A percentile compares a stretch with the other conserved stretches of the same genome.
These are phyloP conservation scores for Ustulina deusta DNA, from an alignment of 2,329 filamentous ascomycete genomes.

Conservation along the genomic window DNA sequence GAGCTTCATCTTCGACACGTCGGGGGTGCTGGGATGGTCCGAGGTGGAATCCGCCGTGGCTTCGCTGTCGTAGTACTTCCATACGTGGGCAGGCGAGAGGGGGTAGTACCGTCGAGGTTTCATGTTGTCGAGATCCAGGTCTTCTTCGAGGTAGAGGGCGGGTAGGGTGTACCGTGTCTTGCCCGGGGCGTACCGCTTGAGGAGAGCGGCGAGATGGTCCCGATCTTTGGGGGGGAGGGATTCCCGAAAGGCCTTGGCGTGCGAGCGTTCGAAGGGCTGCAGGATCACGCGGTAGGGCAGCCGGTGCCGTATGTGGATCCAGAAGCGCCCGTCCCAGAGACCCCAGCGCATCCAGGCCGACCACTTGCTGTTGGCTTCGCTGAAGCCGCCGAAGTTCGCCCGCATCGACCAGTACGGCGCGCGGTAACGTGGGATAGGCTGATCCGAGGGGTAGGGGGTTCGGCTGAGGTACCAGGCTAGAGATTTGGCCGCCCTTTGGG, in stretches of 20 bases:
- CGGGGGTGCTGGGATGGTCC: slow-evolving; percentile 33
- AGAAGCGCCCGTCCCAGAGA: slow-evolving; percentile 72
- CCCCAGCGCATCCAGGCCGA: slow-evolving; percentile 51
- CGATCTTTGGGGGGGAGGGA: slow-evolving; percentile 52
- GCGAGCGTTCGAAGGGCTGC: slow-evolving; percentile 59
- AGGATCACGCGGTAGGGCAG: slow-evolving; percentile 58
- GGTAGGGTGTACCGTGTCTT: slow-evolving; percentile 69
- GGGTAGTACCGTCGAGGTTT: slow-evolving; percentile 41
- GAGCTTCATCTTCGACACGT: slow-evolving; percentile 54
- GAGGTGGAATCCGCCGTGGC: slow-evolving; percentile 5
- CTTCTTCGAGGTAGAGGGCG: slow-evolving; percentile 61
- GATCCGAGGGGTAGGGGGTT: slow-evolving; percentile 58
- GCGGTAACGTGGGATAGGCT: slow-evolving; percentile 50
- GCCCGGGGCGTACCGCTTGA: slow-evolving; percentile 64
- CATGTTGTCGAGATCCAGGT: slow-evolving; percentile 48
- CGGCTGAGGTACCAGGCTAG: slow-evolving; percentile 60
- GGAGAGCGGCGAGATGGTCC: slow-evolving; percentile 56
- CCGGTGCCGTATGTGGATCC: slow-evolving; percentile 64
- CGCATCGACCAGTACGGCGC: slow-evolving; percentile 37
- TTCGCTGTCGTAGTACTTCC: neutral
- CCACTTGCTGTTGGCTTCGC: slow-evolving; percentile 39
- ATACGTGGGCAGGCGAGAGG: neutral
- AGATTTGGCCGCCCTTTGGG: neutral
- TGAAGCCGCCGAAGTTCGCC: slow-evolving; percentile 26
- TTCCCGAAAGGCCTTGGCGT: slow-evolving; percentile 63